Base-by-base conservation (phyloP, 805 yeast genomes). In the Henningerozyma blattae region DNA sequence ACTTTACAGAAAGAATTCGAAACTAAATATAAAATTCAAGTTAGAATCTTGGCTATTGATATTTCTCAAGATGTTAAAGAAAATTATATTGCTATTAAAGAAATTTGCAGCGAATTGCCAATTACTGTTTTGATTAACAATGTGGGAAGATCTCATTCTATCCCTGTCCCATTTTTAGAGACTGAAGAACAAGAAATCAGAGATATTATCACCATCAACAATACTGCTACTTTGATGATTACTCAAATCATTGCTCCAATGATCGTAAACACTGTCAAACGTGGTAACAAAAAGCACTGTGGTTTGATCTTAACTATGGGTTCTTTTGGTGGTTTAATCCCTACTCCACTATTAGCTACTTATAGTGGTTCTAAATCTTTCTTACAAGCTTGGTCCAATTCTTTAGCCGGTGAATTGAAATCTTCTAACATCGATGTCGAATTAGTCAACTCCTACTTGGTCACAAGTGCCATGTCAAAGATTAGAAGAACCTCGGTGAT, bases 301-400 rank as follows among this genome's bases (percentile, higher is more conserved):
- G 95, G 94, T 27, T 69, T 91, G 48, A 72, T 91, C 39, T 65
- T 91, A 46, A 86, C 91, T 20, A 84, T 91, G 95, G 96, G 97
- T 30, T 89, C 97, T 4, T 89, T 91, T 53, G 94, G 95, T 34
- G 98, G 97, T 3, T 68, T 87, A 45, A 66, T 84, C 31, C 97
- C 98, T 36, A 78, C 95, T 10, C 97, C 98, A 16, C 68, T 75
- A 46, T 69, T 91, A 47, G 94, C 97, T 15, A 81, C 87, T 9
- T 91, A 91, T 64, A 81, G 96, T 15, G 98, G 98, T 17, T 85
- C 96, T 31, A 91, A 91, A 64, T 85, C 94, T 5, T 91, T 91
- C 58, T 68, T 91, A 54, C 96, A 91, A 62, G 73, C 76, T 38
- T 91, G 98, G 97, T 82, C 91, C 32, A 64, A 72, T 33, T 86